These are phyloP conservation scores for Eutypa lata DNA, from an alignment of 2,329 filamentous ascomycete species.

Conservation along the genomic window DNA sequence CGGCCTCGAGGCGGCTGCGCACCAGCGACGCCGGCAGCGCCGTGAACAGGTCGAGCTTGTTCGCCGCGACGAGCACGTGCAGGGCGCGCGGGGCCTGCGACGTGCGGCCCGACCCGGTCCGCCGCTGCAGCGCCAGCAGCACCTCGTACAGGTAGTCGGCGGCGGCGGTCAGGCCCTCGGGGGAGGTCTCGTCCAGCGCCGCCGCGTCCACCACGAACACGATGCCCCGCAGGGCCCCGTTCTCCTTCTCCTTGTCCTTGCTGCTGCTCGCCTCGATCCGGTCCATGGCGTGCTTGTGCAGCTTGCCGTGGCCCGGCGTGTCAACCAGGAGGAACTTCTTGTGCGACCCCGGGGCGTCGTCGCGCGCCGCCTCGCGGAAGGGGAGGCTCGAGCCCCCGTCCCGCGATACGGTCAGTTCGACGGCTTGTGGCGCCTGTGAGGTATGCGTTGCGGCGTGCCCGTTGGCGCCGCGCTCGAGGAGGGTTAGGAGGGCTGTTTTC, in stretches of 20 bases:
- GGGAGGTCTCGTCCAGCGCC: conserved; percentile 49
- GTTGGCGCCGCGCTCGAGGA: conserved; percentile 57
- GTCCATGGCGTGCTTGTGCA: conserved; percentile 67
- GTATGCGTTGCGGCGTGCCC: conserved; percentile 49
- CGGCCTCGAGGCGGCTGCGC: conserved; percentile 70
- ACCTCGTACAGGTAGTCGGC: conserved; percentile 87
- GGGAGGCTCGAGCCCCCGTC: conserved; percentile 40
- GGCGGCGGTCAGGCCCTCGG: conserved; percentile 59
- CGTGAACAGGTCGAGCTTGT: conserved; percentile 95
- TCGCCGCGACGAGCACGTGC: conserved; percentile 81
- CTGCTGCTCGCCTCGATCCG: conserved; percentile 34
- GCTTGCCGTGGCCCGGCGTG: conserved; percentile 93
- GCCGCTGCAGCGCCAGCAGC: conserved; percentile 77
- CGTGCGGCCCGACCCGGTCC: conserved; percentile 54
- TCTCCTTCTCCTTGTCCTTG: conserved; percentile 1
- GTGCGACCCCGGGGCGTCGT: conserved; percentile 52
- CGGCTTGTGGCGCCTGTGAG: conserved; percentile 45
- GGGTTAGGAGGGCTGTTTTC: conserved; percentile 84
- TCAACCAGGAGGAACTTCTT: conserved; percentile 77
- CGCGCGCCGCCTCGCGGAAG: conserved; percentile 52
- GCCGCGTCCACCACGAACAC: conserved; percentile 89
- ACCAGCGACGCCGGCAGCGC: conserved; percentile 78
- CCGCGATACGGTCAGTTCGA: conserved; percentile 52
- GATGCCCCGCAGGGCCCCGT: conserved; percentile 49
- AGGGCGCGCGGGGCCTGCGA: conserved; percentile 58